Evolutionary conservation across 108 stramenopile species (phyloP).

Genomic region (Nannochloropsis gaditana): DNA sequence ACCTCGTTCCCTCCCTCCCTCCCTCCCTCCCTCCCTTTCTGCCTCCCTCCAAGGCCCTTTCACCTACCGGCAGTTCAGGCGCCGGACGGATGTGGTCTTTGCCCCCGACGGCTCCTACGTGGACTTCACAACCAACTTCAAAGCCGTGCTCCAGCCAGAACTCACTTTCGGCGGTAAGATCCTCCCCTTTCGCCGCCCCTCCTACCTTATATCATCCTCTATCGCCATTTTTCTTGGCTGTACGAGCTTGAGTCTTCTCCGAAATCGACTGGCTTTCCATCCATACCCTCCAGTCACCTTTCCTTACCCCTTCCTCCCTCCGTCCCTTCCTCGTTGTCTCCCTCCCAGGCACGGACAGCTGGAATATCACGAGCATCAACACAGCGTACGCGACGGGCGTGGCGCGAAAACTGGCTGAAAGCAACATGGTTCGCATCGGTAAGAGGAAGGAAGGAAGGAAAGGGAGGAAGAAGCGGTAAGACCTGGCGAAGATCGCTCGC

Average conservation of each 20-base stretch:
- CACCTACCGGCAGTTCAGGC: constrained; percentile 2
- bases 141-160: not conserved
- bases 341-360: not conserved
- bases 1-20: not conserved
- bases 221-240: not conserved
- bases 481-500: too few species aligned
- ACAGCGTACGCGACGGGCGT: too few species aligned
- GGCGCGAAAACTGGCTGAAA: too few species aligned
- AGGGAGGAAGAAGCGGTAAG: too few species aligned
- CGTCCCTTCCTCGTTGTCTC: not conserved
- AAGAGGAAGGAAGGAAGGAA: too few species aligned
- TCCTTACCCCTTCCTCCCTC: not conserved
- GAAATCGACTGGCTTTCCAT: not conserved
- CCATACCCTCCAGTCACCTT: not conserved
- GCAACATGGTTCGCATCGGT: too few species aligned
- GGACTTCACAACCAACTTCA: not conserved
- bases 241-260: not conserved
- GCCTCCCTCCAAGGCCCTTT: not conserved
- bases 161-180: not conserved
- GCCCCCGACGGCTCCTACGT: not conserved
- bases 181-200: not conserved
- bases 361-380: not conserved
- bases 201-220: not conserved
- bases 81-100: not conserved
- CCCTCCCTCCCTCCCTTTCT: not conserved